A percentile compares a stretch with the other conserved stretches of the same genome.
Evolutionary conservation across 257 asterid genomes (phyloP).

Genomic region (Petrea volubilis): DNA sequence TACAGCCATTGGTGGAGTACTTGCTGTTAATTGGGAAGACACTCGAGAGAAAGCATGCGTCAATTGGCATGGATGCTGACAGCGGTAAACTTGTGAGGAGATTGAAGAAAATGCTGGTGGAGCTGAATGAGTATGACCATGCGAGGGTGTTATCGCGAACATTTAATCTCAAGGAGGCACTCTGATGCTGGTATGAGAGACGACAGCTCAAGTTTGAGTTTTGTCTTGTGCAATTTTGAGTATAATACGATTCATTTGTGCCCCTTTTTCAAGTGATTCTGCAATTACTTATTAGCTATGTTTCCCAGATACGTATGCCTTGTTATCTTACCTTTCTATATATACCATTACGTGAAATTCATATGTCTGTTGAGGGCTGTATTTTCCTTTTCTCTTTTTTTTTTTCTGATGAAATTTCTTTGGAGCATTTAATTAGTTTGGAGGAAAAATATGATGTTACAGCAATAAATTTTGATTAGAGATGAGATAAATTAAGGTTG

Average conservation of each 20-base stretch:
- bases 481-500: too few species aligned
- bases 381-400: too few species aligned
- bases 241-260: neutral
- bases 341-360: too few species aligned
- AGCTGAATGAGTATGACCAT: conserved; percentile 79
- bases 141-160: conserved; percentile 71
- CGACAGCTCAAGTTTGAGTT: neutral
- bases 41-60: conserved; percentile 52
- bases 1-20: conserved; percentile 83
- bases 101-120: conserved; percentile 90
- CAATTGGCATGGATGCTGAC: conserved; percentile 49
- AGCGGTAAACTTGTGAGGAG: conserved; percentile 65
- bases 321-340: too few species aligned
- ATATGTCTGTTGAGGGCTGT: too few species aligned
- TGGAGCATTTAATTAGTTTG: too few species aligned
- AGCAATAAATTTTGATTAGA: too few species aligned
- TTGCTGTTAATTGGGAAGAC: conserved; percentile 58
- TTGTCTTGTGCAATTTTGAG: conserved; percentile 18
- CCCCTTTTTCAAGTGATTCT: too few species aligned
- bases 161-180: conserved; percentile 92
- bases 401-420: too few species aligned
- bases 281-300: too few species aligned
- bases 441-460: too few species aligned
- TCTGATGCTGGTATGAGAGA: conserved; percentile 30
- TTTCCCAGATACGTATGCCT: too few species aligned